Percentiles rank a stretch among this genome's conserved stretches.
These are phyloP conservation scores for Hevea brasiliensis DNA, from an alignment of 345 rosid species.

Conservation along the genomic window DNA sequence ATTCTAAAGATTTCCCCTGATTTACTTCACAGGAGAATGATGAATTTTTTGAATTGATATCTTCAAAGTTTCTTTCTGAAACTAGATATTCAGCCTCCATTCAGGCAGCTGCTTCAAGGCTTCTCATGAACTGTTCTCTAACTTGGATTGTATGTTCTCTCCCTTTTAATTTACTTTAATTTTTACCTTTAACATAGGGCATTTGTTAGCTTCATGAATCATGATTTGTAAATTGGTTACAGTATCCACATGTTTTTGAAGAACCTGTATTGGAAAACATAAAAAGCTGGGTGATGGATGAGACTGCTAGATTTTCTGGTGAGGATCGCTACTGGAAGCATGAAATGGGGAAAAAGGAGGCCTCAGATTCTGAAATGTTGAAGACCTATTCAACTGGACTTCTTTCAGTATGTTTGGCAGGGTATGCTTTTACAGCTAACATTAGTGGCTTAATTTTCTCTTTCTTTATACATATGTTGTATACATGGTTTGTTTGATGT, in stretches of 20 bases:
- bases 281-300: slow-evolving; percentile 89
- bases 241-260: slow-evolving; percentile 94
- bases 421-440: slow-evolving; percentile 40
- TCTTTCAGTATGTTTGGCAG: slow-evolving; percentile 76
- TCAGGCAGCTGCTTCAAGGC: slow-evolving; percentile 87
- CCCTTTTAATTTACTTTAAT: neutral
- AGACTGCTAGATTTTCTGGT: slow-evolving; percentile 48
- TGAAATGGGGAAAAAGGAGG: slow-evolving; percentile 54
- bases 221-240: slow-evolving; percentile 23
- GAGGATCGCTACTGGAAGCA: slow-evolving; percentile 49
- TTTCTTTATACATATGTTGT: slow-evolving; percentile 15
- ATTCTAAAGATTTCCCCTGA: neutral
- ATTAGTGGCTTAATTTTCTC: neutral
- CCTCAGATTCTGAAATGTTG: slow-evolving; percentile 79
- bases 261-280: slow-evolving; percentile 70
- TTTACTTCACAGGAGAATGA: slow-evolving; percentile 75
- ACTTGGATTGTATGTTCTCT: slow-evolving; percentile 57
- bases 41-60: slow-evolving; percentile 92
- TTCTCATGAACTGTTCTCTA: slow-evolving; percentile 70
- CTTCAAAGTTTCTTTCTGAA: slow-evolving; percentile 82
- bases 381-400: slow-evolving; percentile 89
- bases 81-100: slow-evolving; percentile 62
- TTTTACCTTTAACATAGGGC: slow-evolving; percentile 11
- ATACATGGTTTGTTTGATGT: slow-evolving; percentile 10
- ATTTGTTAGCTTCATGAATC: slow-evolving; percentile 6